A percentile compares a stretch with the other conserved stretches of the same genome.
phyloP scores from a whole-genome alignment of 345 rosid genomes.

The Sonneratia alba region DNA sequence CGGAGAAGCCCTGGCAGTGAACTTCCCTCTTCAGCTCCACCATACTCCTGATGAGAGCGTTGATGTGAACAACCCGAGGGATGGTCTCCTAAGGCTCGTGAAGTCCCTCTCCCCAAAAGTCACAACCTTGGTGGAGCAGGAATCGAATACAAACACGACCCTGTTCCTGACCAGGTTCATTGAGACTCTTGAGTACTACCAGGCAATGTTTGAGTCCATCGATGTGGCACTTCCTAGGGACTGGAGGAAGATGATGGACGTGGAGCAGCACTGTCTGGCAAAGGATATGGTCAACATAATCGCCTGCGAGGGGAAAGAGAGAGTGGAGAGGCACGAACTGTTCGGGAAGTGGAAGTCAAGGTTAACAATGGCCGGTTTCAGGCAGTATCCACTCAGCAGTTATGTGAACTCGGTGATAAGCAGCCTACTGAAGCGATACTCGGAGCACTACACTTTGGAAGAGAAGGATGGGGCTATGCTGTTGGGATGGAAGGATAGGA shows the following conservation, averaged over 20 bases:
- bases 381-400: conserved; percentile 40
- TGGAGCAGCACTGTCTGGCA: conserved; percentile 60
- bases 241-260: conserved; percentile 35
- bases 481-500: conserved; percentile 61
- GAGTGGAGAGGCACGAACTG: conserved; percentile 65
- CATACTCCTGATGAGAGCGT: conserved; percentile 70
- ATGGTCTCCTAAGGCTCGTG: conserved; percentile 55
- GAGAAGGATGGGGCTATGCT: conserved; percentile 64
- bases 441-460: conserved; percentile 36
- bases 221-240: conserved; percentile 45
- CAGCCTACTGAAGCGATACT: conserved; percentile 38
- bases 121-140: conserved; percentile 59
- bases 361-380: conserved; percentile 64
- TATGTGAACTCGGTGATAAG: conserved; percentile 47
- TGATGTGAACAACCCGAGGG: conserved; percentile 58
- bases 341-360: conserved; percentile 69
- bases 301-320: conserved; percentile 62
- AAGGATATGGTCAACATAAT: conserved; percentile 58
- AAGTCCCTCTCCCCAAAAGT: conserved; percentile 61
- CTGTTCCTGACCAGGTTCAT: conserved; percentile 50
- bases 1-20: conserved; percentile 58
- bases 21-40: conserved; percentile 65
- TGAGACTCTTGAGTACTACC: conserved; percentile 52
- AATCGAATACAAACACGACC: conserved; percentile 68
- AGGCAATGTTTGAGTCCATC: conserved; percentile 63